Evolutionary conservation across 345 rosid species (phyloP).

Genomic region (Gossypium ekmanianum): DNA sequence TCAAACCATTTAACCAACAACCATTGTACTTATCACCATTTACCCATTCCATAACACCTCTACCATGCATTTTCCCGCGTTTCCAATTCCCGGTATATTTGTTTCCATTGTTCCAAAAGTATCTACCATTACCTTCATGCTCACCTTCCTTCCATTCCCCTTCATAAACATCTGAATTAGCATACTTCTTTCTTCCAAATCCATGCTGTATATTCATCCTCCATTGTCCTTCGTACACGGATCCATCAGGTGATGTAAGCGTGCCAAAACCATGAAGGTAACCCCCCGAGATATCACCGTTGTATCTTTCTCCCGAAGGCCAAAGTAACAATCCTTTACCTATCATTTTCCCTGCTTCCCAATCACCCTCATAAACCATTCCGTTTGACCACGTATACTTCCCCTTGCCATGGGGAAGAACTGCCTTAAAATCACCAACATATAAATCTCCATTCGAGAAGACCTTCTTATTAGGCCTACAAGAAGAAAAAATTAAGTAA

Average conservation of each 20-base stretch:
- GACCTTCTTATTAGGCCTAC: slow-evolving; percentile 40
- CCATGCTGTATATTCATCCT: slow-evolving; percentile 86
- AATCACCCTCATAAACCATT: slow-evolving; percentile 73
- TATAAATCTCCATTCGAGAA: slow-evolving; percentile 71
- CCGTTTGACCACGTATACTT: slow-evolving; percentile 70
- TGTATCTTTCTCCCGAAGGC: slow-evolving; percentile 72
- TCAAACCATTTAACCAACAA: slow-evolving; percentile 70
- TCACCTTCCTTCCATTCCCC: slow-evolving; percentile 91
- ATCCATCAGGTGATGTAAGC: slow-evolving; percentile 51
- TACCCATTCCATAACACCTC: slow-evolving; percentile 89
- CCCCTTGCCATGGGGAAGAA: slow-evolving; percentile 73
- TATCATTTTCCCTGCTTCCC: slow-evolving; percentile 80
- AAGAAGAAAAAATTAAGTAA: slow-evolving; percentile 10
- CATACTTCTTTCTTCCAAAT: slow-evolving; percentile 66
- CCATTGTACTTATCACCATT: slow-evolving; percentile 81
- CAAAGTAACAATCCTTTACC: slow-evolving; percentile 73
- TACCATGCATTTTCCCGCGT: slow-evolving; percentile 72
- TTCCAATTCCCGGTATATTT: slow-evolving; percentile 78
- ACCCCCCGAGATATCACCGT: slow-evolving; percentile 86
- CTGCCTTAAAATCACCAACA: slow-evolving; percentile 55
- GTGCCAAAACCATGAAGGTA: slow-evolving; percentile 82
- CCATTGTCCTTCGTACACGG: slow-evolving; percentile 72
- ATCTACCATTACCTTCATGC: slow-evolving; percentile 78
- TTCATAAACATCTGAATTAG: slow-evolving; percentile 66
- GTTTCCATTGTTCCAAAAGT: slow-evolving; percentile 78